Percentiles rank a stretch among this genome's conserved stretches.
Conservation (phyloP, 345 rosid genomes). For the Syzygium aqueum region DNA sequence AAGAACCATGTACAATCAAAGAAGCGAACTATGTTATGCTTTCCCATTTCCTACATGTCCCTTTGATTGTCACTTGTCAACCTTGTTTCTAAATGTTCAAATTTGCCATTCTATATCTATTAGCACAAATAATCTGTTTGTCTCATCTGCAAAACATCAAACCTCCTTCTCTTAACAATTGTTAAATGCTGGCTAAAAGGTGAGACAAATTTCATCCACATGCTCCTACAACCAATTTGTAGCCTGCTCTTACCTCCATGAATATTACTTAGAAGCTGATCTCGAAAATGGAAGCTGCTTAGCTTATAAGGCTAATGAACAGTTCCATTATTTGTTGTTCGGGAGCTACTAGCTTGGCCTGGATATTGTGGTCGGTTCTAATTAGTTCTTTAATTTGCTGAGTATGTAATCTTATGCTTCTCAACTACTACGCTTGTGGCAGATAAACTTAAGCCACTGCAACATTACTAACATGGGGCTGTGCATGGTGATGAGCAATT, state of each 20-base stretch:
- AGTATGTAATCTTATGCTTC: neutral
- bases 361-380: neutral
- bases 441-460: conserved; percentile 81
- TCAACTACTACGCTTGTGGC: conserved; percentile 22
- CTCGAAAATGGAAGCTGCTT: neutral
- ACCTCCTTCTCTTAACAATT: neutral
- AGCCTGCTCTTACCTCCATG: neutral
- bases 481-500: conserved; percentile 72
- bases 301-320: neutral
- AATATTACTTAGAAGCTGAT: neutral
- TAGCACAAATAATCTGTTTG: neutral
- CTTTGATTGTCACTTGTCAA: neutral
- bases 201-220: neutral
- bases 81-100: neutral
- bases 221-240: neutral
- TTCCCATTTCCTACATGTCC: neutral
- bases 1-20: neutral
- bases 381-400: neutral
- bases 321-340: neutral
- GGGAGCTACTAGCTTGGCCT: neutral
- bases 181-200: neutral
- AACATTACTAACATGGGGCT: conserved; percentile 38
- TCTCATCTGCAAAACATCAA: neutral
- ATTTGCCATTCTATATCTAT: neutral
- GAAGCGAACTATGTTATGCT: neutral